Evolutionary conservation across 2,329 filamentous ascomycete species (phyloP).

Genomic region (Phaeosphaeriaceae sp.): DNA sequence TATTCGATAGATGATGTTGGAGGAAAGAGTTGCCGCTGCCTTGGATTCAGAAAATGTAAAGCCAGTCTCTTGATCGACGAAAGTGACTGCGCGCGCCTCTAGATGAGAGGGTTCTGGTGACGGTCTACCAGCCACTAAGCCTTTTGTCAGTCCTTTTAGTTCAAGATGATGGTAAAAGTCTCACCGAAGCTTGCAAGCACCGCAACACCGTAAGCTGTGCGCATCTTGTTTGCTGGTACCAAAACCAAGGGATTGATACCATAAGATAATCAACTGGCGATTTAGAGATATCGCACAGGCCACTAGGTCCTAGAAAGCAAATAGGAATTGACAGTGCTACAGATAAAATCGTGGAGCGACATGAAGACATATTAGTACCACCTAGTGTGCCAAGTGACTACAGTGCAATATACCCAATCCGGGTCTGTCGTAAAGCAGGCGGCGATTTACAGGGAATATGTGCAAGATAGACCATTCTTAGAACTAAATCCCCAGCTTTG

Average conservation of each 20-base stretch:
- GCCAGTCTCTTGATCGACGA: slow-evolving; percentile 37
- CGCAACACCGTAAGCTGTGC: slow-evolving; percentile 19
- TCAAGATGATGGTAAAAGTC: background rate
- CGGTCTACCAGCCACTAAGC: slow-evolving; percentile 25
- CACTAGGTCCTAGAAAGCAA: background rate
- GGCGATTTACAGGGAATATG: slow-evolving; percentile 31
- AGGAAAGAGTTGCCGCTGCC: slow-evolving; percentile 32
- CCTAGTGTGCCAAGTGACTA: slow-evolving; percentile 31
- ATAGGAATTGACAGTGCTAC: slow-evolving; percentile 15
- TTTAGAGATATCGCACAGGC: background rate
- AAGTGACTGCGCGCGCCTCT: slow-evolving; percentile 21
- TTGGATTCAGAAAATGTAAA: slow-evolving; percentile 43
- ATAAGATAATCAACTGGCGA: background rate
- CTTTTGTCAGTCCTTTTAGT: background rate
- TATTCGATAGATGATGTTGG: slow-evolving; percentile 38
- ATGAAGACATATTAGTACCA: slow-evolving; percentile 30
- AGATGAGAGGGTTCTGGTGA: slow-evolving; percentile 4
- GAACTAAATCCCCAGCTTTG: slow-evolving; percentile 20
- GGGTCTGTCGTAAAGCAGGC: slow-evolving; percentile 26
- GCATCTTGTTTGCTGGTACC: slow-evolving; percentile 23
- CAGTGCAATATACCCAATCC: slow-evolving; percentile 31
- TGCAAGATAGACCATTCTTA: slow-evolving; percentile 32
- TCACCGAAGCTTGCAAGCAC: slow-evolving; percentile 31
- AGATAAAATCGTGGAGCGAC: slow-evolving; percentile 18
- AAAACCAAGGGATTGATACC: background rate